Evolutionary conservation across 345 rosid genomes (phyloP).

Genomic region (Lepidium africanum): DNA sequence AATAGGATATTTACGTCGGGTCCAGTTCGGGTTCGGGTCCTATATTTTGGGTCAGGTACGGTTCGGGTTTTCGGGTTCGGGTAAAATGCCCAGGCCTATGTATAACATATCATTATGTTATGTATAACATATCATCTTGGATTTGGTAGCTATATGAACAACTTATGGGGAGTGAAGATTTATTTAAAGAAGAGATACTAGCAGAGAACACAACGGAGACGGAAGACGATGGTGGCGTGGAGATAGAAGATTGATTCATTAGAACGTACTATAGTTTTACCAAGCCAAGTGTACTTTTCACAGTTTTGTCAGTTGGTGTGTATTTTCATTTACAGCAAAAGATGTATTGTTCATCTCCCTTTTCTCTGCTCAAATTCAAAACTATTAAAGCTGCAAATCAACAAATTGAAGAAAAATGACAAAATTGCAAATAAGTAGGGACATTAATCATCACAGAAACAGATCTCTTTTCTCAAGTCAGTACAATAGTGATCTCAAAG

Average conservation of each 20-base stretch:
- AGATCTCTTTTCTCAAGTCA: neutral
- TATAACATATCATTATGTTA: no score
- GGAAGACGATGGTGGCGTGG: neutral
- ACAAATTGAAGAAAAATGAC: neutral
- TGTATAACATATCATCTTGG: neutral
- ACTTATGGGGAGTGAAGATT: conserved; percentile 19
- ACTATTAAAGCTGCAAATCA: neutral
- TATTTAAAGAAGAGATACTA: conserved; percentile 19
- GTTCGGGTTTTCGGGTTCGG: no score
- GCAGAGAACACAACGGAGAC: conserved; percentile 3
- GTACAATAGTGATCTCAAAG: neutral
- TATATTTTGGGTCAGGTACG: no score
- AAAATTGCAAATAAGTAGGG: neutral
- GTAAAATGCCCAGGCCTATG: no score
- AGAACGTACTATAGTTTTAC: neutral
- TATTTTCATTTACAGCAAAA: neutral
- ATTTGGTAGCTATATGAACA: conserved; percentile 20
- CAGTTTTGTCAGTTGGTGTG: neutral
- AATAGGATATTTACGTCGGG: no score
- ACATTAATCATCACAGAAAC: neutral
- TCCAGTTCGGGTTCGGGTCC: no score
- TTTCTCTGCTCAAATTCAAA: neutral
- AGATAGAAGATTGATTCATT: neutral
- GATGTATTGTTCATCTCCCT: neutral
- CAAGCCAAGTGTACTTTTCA: neutral